phyloP scores from a whole-genome alignment of 2,329 filamentous ascomycete genomes.

The Cyphellophora attinorum region DNA sequence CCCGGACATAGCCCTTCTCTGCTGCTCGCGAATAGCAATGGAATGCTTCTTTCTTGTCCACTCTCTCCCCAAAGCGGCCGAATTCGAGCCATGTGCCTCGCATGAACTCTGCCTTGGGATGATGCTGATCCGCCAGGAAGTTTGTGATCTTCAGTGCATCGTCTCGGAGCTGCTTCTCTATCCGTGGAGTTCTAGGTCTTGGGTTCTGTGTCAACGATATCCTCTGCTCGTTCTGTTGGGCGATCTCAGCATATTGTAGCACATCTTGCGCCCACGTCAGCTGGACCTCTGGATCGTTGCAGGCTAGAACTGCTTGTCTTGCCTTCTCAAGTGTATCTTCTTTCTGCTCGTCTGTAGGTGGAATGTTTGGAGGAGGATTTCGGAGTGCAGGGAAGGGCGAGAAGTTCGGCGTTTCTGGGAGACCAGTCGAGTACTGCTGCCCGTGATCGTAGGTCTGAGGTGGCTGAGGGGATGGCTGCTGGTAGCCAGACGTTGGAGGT shows the following conservation, averaged over 20 bases:
- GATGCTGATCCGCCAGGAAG: slow-evolving; percentile 81
- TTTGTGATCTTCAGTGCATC: slow-evolving; percentile 88
- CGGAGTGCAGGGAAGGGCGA: slow-evolving; percentile 84
- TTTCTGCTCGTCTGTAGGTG: slow-evolving; percentile 87
- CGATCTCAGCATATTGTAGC: slow-evolving; percentile 76
- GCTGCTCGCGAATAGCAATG: slow-evolving; percentile 69
- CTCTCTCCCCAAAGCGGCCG: slow-evolving; percentile 81
- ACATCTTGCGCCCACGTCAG: slow-evolving; percentile 93
- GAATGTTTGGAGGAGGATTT: slow-evolving; percentile 73
- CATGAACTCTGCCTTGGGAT: slow-evolving; percentile 91
- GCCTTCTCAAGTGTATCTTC: slow-evolving; percentile 82
- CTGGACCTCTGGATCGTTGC: slow-evolving; percentile 92
- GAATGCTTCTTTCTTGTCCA: slow-evolving; percentile 94
- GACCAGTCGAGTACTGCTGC: slow-evolving; percentile 36
- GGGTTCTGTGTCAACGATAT: slow-evolving; percentile 49
- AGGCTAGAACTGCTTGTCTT: slow-evolving; percentile 73
- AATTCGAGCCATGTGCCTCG: slow-evolving; percentile 96
- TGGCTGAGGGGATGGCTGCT: slow-evolving; percentile 14
- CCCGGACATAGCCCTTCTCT: slow-evolving; percentile 73
- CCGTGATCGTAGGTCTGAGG: slow-evolving; percentile 16
- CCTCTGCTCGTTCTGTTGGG: slow-evolving; percentile 65
- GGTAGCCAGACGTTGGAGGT: too few relatives aligned
- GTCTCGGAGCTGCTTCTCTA: slow-evolving; percentile 76
- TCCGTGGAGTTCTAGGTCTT: slow-evolving; percentile 68
- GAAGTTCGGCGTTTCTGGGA: slow-evolving; percentile 60